Percentiles rank a stretch among this genome's conserved stretches.
Conservation (phyloP, 176 grass and related monocot genomes). For the Leersia perrieri region DNA sequence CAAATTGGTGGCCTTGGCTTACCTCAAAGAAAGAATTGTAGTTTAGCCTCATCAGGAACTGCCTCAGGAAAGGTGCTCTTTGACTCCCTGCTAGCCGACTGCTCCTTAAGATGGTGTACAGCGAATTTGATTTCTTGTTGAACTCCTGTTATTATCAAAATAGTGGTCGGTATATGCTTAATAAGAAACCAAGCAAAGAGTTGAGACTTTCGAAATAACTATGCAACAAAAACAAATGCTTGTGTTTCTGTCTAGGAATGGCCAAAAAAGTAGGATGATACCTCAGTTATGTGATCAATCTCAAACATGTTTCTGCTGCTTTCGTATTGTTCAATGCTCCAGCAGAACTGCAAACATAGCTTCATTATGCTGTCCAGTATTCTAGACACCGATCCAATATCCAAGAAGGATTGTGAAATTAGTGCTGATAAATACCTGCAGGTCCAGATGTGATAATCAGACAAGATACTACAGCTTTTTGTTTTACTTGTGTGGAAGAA, state of each 20-base stretch:
- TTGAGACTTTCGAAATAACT: background rate
- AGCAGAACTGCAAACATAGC: slow-evolving; percentile 94
- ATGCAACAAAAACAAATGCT: background rate
- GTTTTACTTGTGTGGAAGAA: background rate
- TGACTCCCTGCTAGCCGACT: slow-evolving; percentile 83
- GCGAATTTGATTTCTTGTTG: slow-evolving; percentile 97
- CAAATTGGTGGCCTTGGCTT: background rate
- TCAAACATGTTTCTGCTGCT: slow-evolving; percentile 57
- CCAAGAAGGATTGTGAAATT: slow-evolving; percentile 95
- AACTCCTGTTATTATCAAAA: slow-evolving; percentile 58
- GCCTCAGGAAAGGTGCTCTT: slow-evolving; percentile 86
- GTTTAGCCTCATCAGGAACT: slow-evolving; percentile 92
- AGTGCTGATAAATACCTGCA: slow-evolving; percentile 84
- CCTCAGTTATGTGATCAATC: slow-evolving; percentile 87
- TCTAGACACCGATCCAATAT: slow-evolving; percentile 96
- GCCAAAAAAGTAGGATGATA: slow-evolving; percentile 19
- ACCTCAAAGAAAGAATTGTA: slow-evolving; percentile 98
- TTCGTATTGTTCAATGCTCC: slow-evolving; percentile 84
- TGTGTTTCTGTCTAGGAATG: background rate
- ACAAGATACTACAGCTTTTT: background rate
- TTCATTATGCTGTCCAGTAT: slow-evolving; percentile 98
- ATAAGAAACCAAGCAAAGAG: slow-evolving; percentile 9
- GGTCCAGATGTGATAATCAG: slow-evolving; percentile 15
- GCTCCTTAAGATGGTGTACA: slow-evolving; percentile 92
- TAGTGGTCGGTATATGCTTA: slow-evolving; percentile 4